phyloP scores from a whole-genome alignment of 176 grass and related monocot genomes.

The Pharus latifolius region DNA sequence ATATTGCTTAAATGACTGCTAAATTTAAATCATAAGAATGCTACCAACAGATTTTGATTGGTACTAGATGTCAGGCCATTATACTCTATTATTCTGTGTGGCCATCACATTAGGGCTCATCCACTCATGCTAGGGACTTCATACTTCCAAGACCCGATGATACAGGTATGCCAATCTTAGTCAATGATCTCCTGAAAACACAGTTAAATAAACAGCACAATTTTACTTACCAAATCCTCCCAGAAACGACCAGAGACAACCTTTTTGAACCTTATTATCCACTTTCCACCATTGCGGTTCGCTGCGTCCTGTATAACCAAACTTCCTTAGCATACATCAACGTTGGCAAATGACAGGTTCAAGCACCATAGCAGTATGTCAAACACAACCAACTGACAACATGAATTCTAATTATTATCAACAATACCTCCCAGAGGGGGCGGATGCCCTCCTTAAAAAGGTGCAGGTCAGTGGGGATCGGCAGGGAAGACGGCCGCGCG shows the following conservation, averaged over 20 bases:
- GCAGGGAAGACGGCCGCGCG: constrained; percentile 49
- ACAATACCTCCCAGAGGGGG: constrained; percentile 90
- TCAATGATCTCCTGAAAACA: not conserved
- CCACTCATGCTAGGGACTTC: too few species aligned
- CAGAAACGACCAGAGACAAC: constrained; percentile 92
- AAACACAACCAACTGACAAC: not conserved
- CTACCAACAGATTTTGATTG: not conserved
- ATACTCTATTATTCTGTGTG: not conserved
- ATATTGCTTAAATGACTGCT: not conserved
- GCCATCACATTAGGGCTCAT: too few species aligned
- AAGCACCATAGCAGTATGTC: not conserved
- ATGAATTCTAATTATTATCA: not conserved
- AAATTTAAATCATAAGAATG: not conserved
- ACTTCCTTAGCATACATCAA: constrained; percentile 18
- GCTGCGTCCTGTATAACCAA: constrained; percentile 59
- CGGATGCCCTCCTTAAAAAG: constrained; percentile 97
- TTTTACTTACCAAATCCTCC: constrained; percentile 82
- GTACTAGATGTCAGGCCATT: not conserved
- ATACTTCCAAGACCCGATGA: too few species aligned
- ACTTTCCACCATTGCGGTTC: constrained; percentile 88
- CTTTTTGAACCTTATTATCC: constrained; percentile 97
- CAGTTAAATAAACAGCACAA: not conserved
- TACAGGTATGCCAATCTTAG: too few species aligned
- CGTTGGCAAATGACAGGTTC: not conserved
- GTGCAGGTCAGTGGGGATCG: constrained; percentile 81